A percentile compares a stretch with the other conserved stretches of the same genome.
Evolutionary conservation across 257 asterid species (phyloP).

Genomic region (Gardenia jasminoides): DNA sequence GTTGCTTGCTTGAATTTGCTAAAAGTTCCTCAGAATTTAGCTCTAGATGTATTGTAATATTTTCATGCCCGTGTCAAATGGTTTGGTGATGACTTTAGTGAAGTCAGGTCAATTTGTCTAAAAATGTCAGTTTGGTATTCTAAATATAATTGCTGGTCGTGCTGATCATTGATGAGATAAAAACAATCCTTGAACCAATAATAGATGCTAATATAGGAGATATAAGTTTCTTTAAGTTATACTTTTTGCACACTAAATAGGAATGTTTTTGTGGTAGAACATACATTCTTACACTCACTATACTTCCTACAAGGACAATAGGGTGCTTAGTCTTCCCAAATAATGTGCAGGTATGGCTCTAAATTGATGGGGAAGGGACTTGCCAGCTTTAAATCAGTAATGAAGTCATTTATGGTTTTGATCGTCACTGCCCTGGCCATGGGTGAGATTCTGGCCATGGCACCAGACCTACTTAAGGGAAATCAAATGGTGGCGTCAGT

Average conservation of each 20-base stretch:
- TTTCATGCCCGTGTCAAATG: conserved; percentile 1
- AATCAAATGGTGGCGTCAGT: conserved; percentile 89
- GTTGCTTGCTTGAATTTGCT: conserved; percentile 6
- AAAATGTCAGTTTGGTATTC: not conserved
- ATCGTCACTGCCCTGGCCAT: conserved; percentile 87
- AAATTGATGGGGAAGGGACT: conserved; percentile 83
- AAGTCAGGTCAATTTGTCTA: not conserved
- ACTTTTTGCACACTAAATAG: not conserved
- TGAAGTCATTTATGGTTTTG: conserved; percentile 90
- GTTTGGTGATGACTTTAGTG: not conserved
- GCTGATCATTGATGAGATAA: not conserved
- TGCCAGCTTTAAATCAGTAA: conserved; percentile 73
- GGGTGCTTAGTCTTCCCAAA: not conserved
- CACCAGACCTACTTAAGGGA: conserved; percentile 92
- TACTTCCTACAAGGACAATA: not conserved
- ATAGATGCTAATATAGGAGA: not conserved
- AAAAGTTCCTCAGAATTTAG: not conserved
- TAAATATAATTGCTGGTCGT: no score
- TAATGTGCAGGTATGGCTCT: conserved; percentile 70
- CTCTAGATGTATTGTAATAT: not conserved
- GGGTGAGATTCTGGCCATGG: conserved; percentile 99
- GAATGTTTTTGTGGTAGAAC: not conserved
- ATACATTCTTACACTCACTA: not conserved
- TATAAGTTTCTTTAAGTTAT: no score
- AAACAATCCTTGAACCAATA: no score